Evolutionary conservation across 2,329 filamentous ascomycete species (phyloP).

Genomic region (Bisporella sp.): DNA sequence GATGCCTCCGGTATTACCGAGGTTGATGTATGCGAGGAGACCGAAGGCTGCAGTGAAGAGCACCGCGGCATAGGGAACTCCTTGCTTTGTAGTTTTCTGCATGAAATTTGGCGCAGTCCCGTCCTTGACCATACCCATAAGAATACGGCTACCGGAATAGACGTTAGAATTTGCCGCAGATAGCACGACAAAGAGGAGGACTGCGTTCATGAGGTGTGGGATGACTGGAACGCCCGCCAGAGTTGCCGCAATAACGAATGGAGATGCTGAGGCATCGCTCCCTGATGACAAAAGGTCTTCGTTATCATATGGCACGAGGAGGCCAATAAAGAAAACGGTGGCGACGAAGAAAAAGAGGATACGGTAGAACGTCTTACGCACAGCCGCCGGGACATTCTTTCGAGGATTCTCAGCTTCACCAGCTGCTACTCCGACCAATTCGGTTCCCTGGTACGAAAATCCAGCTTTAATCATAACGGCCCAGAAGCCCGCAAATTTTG

Average conservation of each 20-base stretch:
- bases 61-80: conserved; percentile 59
- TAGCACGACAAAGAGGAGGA: conserved; percentile 70
- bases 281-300: conserved; percentile 41
- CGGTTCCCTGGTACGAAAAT: conserved; percentile 67
- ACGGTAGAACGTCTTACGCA: conserved; percentile 68
- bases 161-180: conserved; percentile 74
- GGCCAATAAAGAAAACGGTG: conserved; percentile 63
- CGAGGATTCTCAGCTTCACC: conserved; percentile 68
- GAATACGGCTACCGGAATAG: conserved; percentile 63
- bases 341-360: conserved; percentile 63
- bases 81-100: conserved; percentile 49
- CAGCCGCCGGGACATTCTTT: conserved; percentile 65
- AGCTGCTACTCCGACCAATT: conserved; percentile 72
- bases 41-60: conserved; percentile 48
- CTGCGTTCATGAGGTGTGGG: conserved; percentile 67
- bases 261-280: conserved; percentile 53
- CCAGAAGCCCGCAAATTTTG: conserved; percentile 65
- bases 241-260: conserved; percentile 53
- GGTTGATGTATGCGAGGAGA: conserved; percentile 60
- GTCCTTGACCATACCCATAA: conserved; percentile 59
- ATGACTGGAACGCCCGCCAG: conserved; percentile 58
- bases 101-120: conserved; percentile 56
- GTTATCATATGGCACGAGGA: conserved; percentile 60
- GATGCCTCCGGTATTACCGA: conserved; percentile 46
- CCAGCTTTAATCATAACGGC: conserved; percentile 59